Percentiles rank a stretch among this genome's conserved stretches.
Evolutionary conservation across 176 grass and related monocot species (phyloP).

Genomic region (Alopecurus myosuroides): DNA sequence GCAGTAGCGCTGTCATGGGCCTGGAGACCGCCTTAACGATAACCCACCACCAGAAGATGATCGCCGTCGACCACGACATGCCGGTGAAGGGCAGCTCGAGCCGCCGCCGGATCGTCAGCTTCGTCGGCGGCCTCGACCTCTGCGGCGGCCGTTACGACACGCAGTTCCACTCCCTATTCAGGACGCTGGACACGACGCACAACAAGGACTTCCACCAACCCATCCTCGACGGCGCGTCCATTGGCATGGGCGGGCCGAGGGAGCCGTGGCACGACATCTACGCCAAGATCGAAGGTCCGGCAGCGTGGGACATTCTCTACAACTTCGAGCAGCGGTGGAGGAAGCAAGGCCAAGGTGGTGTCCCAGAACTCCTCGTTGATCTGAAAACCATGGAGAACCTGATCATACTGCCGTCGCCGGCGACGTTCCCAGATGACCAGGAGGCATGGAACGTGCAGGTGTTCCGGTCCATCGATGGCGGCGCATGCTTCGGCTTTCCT

Average conservation of each 20-base stretch:
- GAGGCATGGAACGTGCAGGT: slow-evolving; percentile 47
- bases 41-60: slow-evolving; percentile 45
- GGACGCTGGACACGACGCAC: no score
- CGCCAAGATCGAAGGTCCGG: slow-evolving; percentile 63
- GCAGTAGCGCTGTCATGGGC: slow-evolving; percentile 47
- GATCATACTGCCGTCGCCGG: slow-evolving; percentile 64
- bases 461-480: slow-evolving; percentile 59
- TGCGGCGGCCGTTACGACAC: no score
- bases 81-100: slow-evolving; percentile 32
- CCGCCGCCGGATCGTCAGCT: slow-evolving; percentile 47
- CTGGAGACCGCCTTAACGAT: slow-evolving; percentile 53
- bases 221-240: no score
- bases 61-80: slow-evolving; percentile 61
- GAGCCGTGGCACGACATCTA: no score
- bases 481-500: slow-evolving; percentile 62
- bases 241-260: no score
- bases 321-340: slow-evolving; percentile 95
- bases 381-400: slow-evolving; percentile 43
- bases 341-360: slow-evolving; percentile 74
- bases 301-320: slow-evolving; percentile 81
- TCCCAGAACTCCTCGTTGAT: slow-evolving; percentile 41
- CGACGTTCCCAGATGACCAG: slow-evolving; percentile 35
- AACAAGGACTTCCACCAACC: no score
- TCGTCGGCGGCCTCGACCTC: no score
- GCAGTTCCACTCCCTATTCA: no score